Evolutionary conservation across 2,329 filamentous ascomycete species (phyloP), one percentile per base, ranked within the genome.

Genomic region (Teratosphaeria viscida): DNA sequence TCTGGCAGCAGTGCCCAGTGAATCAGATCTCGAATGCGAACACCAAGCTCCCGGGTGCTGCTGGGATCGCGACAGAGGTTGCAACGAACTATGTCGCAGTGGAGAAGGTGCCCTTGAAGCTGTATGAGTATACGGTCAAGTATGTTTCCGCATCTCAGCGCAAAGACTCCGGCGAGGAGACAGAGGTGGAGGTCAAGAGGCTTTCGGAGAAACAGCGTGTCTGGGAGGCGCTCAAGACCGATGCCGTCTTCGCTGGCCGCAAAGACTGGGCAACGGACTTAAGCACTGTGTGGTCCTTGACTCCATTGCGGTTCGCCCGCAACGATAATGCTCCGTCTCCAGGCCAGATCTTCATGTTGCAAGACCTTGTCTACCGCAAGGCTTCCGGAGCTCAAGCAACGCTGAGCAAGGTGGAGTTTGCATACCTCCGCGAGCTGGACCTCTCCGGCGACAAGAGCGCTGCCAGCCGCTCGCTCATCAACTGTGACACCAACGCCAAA

Each of bases 211-310:
- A 59, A 14, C 27, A 32, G 23, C 23, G 27, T 23, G 57, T 56
- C 1, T 59, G 52, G 47, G 27, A 59, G 11, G 19, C 53, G 1
- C 39, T 59, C 29, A 49, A n/a, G 39, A 37, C 12, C 16, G 12
- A 19, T 19, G n/a, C 7, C 4, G 37, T 43, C 3, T 59, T 59
- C 10, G 34, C 35, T 16, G 19, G 23, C 7, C 57, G 43, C 27
- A 56, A n/a, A 3, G 43, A 56, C 16, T 59, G 57, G 57, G 57
- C 57, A n/a, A 59, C 57, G 10, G 57, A 59, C 27, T 52, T 23
- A 19, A 29, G 26, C 23, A 52, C 54, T 7, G 16, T 56, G 3
- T 59, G 57, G 57, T 56, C 53, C 2, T 23, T 59, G 23, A 37
- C 5, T 16, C 57, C 57, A 26, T 34, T 58, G 26, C 23, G 12